phyloP scores from a whole-genome alignment of 2,329 filamentous ascomycete species.

The Aspergillus caelatus region DNA sequence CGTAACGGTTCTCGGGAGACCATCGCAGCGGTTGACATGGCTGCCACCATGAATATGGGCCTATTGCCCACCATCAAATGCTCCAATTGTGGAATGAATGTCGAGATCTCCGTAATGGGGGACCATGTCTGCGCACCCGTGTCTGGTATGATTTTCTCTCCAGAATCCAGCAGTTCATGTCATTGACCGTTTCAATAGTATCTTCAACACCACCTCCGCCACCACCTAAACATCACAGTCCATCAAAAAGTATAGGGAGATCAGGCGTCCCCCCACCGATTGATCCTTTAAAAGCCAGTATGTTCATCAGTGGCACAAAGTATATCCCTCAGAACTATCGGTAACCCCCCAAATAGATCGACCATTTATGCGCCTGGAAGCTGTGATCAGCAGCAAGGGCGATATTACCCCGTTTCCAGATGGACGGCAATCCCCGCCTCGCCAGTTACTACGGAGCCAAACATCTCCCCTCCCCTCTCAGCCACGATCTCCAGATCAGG shows the following conservation, averaged over 20 bases:
- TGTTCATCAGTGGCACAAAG: slow-evolving; percentile 30
- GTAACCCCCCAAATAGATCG: slow-evolving; percentile 35
- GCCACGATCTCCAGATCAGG: slow-evolving; percentile 50
- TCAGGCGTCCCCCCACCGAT: slow-evolving; percentile 56
- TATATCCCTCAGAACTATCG: background rate
- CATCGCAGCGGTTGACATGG: slow-evolving; percentile 45
- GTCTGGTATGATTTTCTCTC: slow-evolving; percentile 36
- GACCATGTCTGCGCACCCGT: slow-evolving; percentile 71
- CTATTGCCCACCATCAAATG: slow-evolving; percentile 86
- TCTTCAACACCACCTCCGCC: slow-evolving; percentile 28
- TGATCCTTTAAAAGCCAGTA: slow-evolving; percentile 62
- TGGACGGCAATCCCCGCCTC: slow-evolving; percentile 51
- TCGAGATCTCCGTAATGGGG: slow-evolving; percentile 83
- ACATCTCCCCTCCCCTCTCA: slow-evolving; percentile 43
- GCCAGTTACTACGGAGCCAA: slow-evolving; percentile 39
- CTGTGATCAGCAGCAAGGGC: slow-evolving; percentile 55
- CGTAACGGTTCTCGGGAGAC: slow-evolving; percentile 37
- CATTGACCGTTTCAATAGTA: background rate
- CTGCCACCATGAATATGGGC: slow-evolving; percentile 58
- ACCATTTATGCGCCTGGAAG: slow-evolving; percentile 53
- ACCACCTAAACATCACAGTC: slow-evolving; percentile 31
- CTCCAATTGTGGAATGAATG: slow-evolving; percentile 74
- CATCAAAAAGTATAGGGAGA: slow-evolving; percentile 36
- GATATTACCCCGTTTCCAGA: slow-evolving; percentile 67
- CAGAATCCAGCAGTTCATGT: background rate